Base-by-base conservation (phyloP, 331 rosid genomes). In the Cucumis variabilis region DNA sequence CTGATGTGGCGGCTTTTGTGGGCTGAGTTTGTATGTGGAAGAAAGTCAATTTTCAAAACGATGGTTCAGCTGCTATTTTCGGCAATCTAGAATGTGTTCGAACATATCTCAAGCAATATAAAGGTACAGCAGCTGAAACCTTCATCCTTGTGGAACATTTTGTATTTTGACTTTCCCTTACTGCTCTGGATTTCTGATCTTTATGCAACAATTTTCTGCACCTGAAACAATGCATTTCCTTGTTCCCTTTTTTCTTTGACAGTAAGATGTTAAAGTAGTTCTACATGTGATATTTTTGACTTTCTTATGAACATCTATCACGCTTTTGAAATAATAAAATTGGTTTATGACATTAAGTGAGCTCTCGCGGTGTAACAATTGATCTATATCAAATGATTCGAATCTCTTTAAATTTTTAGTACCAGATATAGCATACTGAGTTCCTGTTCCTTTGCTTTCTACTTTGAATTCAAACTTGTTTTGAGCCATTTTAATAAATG, bases 1-100 rank as follows among this genome's bases (percentile, higher is more conserved):
- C 82, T 16, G 93, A 93, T 87, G 88, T 92, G 60, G 90, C 89
- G 86, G 92, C 92, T 53, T 90, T 92, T n/a, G 85, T 87, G 86
- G 90, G 91, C 81, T 92, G 90, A 93, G 87, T 71, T 75, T 68
- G 51, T 30, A 20, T 30, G 85, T 30, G 60, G 55, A 82, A 30
- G 70, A 27, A 55, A 81, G 25, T 60, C 9, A 19, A 28, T 28
- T 82, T 60, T 60, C 11, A 30, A 20, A 82, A 63, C 50, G 63
- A 63, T 37, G 24, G 11, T 60, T 11, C 71, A 58, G 71, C 23
- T 30, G 67, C 71, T 28, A 60, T 30, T 60, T 60, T 21, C 7
- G 25, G 85, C 70, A 58, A 79, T 60, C 48, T 28, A 27, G 84
- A 53, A 46, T 25, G 25, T 55, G 28, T 25, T 33, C 72, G 11